These are phyloP conservation scores for Xylariaceae sp. DNA, from an alignment of 2,329 filamentous ascomycete species.

Conservation along the genomic window DNA sequence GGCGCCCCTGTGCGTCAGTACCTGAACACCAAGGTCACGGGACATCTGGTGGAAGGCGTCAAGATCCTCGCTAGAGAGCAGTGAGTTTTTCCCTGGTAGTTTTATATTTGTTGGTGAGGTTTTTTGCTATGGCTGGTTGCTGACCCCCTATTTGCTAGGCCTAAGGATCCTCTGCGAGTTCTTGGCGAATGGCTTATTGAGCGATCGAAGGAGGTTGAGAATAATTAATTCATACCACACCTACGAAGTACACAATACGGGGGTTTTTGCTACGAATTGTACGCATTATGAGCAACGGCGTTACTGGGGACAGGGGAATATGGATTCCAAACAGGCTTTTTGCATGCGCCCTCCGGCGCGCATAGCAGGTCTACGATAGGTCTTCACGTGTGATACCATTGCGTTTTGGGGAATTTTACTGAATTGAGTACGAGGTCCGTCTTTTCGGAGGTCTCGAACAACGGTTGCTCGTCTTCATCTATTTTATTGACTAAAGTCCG, in stretches of 20 bases:
- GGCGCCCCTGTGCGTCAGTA: constrained; percentile 66
- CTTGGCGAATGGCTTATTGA: constrained; percentile 67
- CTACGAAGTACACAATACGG: constrained; percentile 17
- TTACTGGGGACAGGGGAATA: constrained; percentile 14
- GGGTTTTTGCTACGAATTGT: constrained; percentile 20
- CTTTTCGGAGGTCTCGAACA: constrained; percentile 12
- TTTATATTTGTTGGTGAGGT: not conserved
- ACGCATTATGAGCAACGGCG: too few species aligned
- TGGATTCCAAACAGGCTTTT: constrained; percentile 10
- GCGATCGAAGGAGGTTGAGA: constrained; percentile 60
- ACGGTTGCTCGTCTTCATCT: constrained; percentile 18
- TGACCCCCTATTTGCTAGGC: constrained; percentile 39
- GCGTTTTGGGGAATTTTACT: constrained; percentile 12
- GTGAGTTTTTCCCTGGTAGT: constrained; percentile 42
- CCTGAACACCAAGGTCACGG: constrained; percentile 65
- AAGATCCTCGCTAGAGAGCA: constrained; percentile 65
- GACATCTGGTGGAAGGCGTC: constrained; percentile 66
- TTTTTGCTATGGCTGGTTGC: not conserved
- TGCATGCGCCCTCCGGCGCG: constrained; percentile 1
- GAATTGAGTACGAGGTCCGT: constrained; percentile 18
- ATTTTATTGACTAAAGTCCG: constrained; percentile 24
- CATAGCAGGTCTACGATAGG: constrained; percentile 11
- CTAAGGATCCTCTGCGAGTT: constrained; percentile 61
- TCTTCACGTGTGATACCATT: constrained; percentile 28
- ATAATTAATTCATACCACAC: not conserved